phyloP scores from a whole-genome alignment of 192 early-diverging fungal genomes.

The Backusella morwellensis region DNA sequence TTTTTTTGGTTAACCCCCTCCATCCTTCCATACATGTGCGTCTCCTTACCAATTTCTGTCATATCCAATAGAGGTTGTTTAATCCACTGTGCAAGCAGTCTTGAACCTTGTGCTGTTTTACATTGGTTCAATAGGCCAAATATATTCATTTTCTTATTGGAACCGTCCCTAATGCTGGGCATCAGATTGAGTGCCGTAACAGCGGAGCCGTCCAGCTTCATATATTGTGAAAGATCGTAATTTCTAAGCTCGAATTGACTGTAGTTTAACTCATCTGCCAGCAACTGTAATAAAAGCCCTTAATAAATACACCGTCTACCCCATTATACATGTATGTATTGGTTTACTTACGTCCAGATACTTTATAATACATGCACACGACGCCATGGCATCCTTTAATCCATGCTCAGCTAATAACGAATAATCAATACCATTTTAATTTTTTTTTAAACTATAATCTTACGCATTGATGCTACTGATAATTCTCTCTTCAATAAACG shows the following conservation, averaged over 20 bases:
- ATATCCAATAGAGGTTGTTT: slow-evolving; percentile 84
- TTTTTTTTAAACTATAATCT: slow-evolving; percentile 17
- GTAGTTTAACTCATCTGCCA: slow-evolving; percentile 62
- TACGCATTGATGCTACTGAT: slow-evolving; percentile 60
- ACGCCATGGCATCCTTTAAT: slow-evolving; percentile 65
- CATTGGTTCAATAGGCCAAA: slow-evolving; percentile 87
- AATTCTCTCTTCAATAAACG: slow-evolving; percentile 70
- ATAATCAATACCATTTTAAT: neutral
- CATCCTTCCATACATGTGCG: neutral
- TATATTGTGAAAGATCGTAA: slow-evolving; percentile 85
- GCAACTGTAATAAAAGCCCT: neutral
- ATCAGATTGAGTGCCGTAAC: slow-evolving; percentile 86
- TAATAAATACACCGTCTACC: neutral
- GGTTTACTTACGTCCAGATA: slow-evolving; percentile 51
- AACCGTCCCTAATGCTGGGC: slow-evolving; percentile 68
- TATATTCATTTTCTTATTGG: slow-evolving; percentile 58
- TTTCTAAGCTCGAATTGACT: slow-evolving; percentile 67
- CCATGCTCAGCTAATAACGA: slow-evolving; percentile 63
- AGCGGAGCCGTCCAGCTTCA: slow-evolving; percentile 90
- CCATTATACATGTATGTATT: neutral
- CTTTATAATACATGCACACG: slow-evolving; percentile 68
- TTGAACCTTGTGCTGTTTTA: slow-evolving; percentile 83
- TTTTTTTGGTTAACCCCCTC: neutral
- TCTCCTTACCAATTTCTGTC: slow-evolving; percentile 60
- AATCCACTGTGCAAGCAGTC: slow-evolving; percentile 88